A percentile compares a stretch with the other conserved stretches of the same genome.
These are phyloP conservation scores for Alliaria petiolata DNA, from an alignment of 345 rosid species.

Conservation along the genomic window DNA sequence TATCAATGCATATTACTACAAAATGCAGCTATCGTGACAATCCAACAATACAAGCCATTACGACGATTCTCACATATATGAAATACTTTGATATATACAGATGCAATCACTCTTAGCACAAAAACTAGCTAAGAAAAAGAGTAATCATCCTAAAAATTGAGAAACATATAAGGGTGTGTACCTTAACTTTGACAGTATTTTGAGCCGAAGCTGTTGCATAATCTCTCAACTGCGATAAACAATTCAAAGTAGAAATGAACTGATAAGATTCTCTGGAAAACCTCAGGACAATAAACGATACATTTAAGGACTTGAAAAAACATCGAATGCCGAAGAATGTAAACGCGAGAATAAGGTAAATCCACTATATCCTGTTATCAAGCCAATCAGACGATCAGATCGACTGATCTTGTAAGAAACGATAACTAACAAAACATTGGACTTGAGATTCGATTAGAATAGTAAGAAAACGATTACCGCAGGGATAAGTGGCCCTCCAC, in stretches of 20 bases:
- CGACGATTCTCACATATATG: not conserved
- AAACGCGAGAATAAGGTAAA: not conserved
- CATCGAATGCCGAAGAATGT: too few relatives aligned
- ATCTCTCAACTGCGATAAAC: constrained; percentile 47
- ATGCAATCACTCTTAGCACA: not conserved
- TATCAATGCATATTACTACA: not conserved
- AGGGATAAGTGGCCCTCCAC: constrained; percentile 41
- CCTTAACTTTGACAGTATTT: constrained; percentile 63
- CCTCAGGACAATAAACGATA: not conserved
- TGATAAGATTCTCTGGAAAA: not conserved
- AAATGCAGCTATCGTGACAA: not conserved
- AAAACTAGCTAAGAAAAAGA: not conserved
- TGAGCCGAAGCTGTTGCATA: constrained; percentile 49
- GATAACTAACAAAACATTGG: not conserved
- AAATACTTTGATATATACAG: not conserved
- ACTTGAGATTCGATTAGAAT: not conserved
- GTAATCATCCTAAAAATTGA: not conserved
- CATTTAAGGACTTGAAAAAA: too few relatives aligned
- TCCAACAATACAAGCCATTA: not conserved
- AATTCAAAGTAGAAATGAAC: not conserved
- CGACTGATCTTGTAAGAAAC: not conserved
- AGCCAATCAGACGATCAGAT: not conserved
- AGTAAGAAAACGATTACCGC: constrained; percentile 39
- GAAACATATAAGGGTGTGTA: constrained; percentile 17
- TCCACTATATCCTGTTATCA: not conserved